These are phyloP conservation scores for Alternaria sp. DNA, from an alignment of 2,329 filamentous ascomycete genomes.

Conservation along the genomic window DNA sequence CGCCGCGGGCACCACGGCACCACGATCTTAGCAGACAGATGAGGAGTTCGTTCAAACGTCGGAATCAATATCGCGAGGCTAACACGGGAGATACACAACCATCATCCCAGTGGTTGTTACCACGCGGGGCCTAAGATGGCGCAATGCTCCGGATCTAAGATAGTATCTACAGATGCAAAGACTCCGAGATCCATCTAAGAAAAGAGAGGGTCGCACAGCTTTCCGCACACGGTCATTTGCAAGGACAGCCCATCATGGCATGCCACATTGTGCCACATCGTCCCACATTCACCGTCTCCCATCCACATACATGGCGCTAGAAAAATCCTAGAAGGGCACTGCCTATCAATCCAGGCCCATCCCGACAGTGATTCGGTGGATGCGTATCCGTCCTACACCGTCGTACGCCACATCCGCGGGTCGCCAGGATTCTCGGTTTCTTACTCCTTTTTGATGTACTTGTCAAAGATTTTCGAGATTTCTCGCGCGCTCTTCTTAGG, in stretches of 20 bases:
- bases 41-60: conserved; percentile 6
- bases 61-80: conserved; percentile 22
- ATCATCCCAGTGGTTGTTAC: conserved; percentile 3
- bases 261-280: conserved; percentile 2
- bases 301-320: conserved; percentile 22
- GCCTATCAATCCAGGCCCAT: conserved; percentile 1
- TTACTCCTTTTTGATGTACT: conserved; percentile 68
- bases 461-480: conserved; percentile 73
- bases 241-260: not conserved
- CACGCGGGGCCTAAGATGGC: conserved; percentile 15
- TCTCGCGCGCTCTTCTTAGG: conserved; percentile 84
- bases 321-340: conserved; percentile 26
- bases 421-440: not conserved
- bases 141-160: conserved; percentile 19
- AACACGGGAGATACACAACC: conserved; percentile 2
- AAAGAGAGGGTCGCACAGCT: conserved; percentile 3
- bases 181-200: not conserved
- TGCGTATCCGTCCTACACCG: conserved; percentile 12
- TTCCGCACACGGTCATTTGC: not conserved
- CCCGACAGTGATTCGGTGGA: conserved; percentile 6
- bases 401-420: conserved; percentile 22
- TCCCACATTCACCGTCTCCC: not conserved
- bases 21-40: not conserved
- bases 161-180: not conserved
- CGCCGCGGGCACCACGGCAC: not conserved